phyloP scores from a whole-genome alignment of 164 flowering plant genomes.

The Piper betle region DNA sequence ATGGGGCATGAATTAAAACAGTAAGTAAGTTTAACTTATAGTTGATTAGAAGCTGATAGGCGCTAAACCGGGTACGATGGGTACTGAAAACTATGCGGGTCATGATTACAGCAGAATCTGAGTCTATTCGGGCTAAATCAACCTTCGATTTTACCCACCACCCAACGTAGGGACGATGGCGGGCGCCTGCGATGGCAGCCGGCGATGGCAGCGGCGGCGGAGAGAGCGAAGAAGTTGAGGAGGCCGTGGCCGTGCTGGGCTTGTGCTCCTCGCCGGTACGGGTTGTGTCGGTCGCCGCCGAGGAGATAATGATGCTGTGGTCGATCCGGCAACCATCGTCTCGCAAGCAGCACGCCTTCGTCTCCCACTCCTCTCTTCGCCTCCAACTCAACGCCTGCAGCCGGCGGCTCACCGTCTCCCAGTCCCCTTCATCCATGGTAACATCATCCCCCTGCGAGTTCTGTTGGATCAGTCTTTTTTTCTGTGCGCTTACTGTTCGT shows the following conservation, averaged over 20 bases:
- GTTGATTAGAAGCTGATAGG: no score
- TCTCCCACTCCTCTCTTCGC: conserved; percentile 54
- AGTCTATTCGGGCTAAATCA: no score
- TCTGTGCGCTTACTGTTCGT: no score
- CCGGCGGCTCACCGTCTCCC: conserved; percentile 58
- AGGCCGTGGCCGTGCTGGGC: conserved; percentile 17
- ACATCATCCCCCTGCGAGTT: neutral
- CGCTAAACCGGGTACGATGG: no score
- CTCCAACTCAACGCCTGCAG: conserved; percentile 72
- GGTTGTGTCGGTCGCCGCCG: conserved; percentile 34
- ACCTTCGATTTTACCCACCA: no score
- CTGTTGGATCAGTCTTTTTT: neutral
- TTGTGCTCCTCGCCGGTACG: conserved; percentile 35
- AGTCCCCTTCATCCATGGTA: conserved; percentile 83
- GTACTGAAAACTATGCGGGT: no score
- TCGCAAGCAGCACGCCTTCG: conserved; percentile 59
- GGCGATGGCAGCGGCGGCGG: neutral
- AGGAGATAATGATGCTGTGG: conserved; percentile 82
- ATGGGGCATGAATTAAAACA: no score
- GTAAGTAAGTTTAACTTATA: no score
- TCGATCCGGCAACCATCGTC: conserved; percentile 66
- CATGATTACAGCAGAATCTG: no score
- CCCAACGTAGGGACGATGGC: neutral
- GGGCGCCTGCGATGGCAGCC: no score
- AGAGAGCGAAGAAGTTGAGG: neutral